Base-by-base conservation (phyloP, 225 moss, liverwort and hornwort genomes). In the Straminergon stramineum region DNA sequence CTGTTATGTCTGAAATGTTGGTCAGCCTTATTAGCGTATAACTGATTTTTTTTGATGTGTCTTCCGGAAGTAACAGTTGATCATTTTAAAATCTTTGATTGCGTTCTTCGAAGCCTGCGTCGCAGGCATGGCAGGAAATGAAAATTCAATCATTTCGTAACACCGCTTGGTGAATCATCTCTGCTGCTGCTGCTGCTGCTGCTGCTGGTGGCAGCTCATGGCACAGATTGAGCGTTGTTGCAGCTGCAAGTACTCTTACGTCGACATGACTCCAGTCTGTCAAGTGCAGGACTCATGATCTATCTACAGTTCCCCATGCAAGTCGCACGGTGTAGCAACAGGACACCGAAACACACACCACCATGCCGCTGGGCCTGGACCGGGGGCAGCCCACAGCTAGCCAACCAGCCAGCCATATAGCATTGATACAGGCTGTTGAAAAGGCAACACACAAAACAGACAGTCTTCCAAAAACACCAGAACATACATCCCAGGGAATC, bases 221-320 rank as follows among this genome's bases (percentile, higher is more conserved):
- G 70, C 81, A 35, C 88, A 53, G 74, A 74, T 61, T 16, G 58
- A 22, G 45, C 35, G 48, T 30, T 21, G 85, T 15, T 85, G 84
- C 78, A 28, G 76, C 82, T 73, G 84, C 83, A 79, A 89, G 67
- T 43, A 43, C 89, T 65, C 52, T 60, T 79, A 52, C 85, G 52
- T 85, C 10, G 88, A 66, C 74, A 28, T 81, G 68, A 75, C 34
- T 85, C 86, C 86, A 88, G 83, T 86, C 83, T 88, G 86, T 84
- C 86, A 79, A 89, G 52, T 84, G 86, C 90, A 86, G 82, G 83
- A 79, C 73, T 79, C 90, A 89, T 89, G 90, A 70, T 17, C 9
- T 34, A 82, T 89, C 83, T 86, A 52, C 86, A 30, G 66, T 66
- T 67, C 51, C 85, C 83, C 84, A 68, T 84, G 83, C 87, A 83